Base-by-base conservation (phyloP, 768 basidiomycete species). In the Cyclocybe cylindracea region DNA sequence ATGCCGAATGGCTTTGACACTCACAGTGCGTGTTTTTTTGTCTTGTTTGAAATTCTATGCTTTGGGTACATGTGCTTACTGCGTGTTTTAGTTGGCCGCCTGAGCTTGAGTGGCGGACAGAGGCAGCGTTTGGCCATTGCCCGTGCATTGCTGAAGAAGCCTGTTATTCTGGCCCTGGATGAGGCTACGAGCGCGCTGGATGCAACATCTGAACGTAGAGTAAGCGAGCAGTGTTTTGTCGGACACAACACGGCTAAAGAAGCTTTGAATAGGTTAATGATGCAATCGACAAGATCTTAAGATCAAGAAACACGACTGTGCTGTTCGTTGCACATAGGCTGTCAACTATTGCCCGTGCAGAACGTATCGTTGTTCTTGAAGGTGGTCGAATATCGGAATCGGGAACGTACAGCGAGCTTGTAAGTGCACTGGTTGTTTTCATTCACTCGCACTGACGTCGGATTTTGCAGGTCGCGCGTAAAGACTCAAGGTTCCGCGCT, bases 1-100 rank as follows among this genome's bases (percentile, higher is more conserved):
- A 84, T 98, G 78, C 94, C 95, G 8, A 78, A 93, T 51, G 94
- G 94, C 0, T 96, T 96, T 60, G 95, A 97, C 59, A 98, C 96
- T 0, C 78, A 86, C 60, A 94, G 94, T 94, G 56, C 60, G 90
- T 54, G 18, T 44, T 39, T 44, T 39, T 45, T 10, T 18, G 46
- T 32, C 43, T 13, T 6, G 31, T 10, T 39, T 11, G 24, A 33
- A 18, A 31, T 7, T 13, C 13, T 5, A 36, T 18, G n/a, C 5
- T 9, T 9, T 10, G 32, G 18, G 10, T 35, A 14, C 48, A 19
- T 35, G 7, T 31, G 45, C 35, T 41, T 35, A 46, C 51, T 39
- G 38, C 54, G 29, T 41, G 33, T 32, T 19, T 11, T 46, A 90
- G 87, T 90, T 58, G 83, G 86, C 16, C 76, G 87, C 16, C 69